Conservation (phyloP, 495 filamentous ascomycete species). For the Clavariopsis aquatica region DNA sequence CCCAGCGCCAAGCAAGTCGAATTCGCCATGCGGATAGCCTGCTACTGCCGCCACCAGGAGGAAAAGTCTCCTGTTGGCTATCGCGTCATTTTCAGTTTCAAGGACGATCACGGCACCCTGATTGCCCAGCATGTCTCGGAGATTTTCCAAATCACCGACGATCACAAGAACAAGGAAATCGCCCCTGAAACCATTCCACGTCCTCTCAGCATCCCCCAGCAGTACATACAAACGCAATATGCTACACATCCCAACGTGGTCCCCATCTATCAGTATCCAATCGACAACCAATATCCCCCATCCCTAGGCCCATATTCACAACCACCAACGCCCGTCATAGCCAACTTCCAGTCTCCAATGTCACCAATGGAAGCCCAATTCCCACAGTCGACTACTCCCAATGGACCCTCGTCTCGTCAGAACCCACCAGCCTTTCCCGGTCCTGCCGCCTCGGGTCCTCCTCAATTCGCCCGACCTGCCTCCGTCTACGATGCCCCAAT, state of each 20-base stretch:
- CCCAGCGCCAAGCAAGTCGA: conserved; percentile 20
- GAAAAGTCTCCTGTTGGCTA: conserved; percentile 30
- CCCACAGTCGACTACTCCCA: conserved; percentile 6
- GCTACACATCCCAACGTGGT: not conserved
- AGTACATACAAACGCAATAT: conserved; percentile 7
- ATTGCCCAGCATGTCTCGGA: conserved; percentile 23
- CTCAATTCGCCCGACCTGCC: not conserved
- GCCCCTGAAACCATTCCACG: conserved; percentile 11
- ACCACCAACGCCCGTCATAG: conserved; percentile 15
- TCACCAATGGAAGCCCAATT: conserved; percentile 16
- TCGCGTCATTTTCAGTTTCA: conserved; percentile 32
- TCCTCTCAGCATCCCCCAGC: conserved; percentile 9
- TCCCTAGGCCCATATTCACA: conserved; percentile 16
- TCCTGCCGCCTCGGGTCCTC: not conserved
- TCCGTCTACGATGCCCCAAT: not conserved
- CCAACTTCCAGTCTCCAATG: conserved; percentile 18
- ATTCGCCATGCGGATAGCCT: conserved; percentile 32
- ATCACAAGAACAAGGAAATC: conserved; percentile 33
- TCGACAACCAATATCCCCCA: conserved; percentile 7
- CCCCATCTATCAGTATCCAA: conserved; percentile 13
- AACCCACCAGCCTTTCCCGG: not conserved
- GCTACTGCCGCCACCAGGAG: conserved; percentile 33
- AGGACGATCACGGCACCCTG: conserved; percentile 11
- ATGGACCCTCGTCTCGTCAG: not conserved
- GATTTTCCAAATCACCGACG: conserved; percentile 25